Conservation (phyloP, 2,329 filamentous ascomycete species). For the Aspergillus clavatus region DNA sequence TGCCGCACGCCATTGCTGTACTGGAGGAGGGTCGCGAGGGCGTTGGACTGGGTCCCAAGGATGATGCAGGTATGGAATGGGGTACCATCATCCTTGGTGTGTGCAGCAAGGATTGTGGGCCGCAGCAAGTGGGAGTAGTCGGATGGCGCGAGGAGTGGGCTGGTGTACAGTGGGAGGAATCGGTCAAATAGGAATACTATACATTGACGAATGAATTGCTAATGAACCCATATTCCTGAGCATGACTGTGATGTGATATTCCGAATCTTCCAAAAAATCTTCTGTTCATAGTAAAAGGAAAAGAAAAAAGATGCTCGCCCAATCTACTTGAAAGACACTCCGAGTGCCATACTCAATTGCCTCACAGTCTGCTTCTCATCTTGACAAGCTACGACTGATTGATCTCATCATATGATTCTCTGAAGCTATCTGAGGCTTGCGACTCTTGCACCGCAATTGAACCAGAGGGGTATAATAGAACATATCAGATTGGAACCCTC, state of each 20-base stretch:
- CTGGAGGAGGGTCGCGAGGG: constrained; percentile 68
- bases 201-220: neutral
- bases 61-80: constrained; percentile 90
- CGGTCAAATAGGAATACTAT: constrained; percentile 10
- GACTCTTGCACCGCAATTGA: neutral
- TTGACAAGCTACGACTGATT: too few relatives aligned
- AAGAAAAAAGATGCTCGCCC: neutral
- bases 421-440: neutral
- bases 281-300: too few relatives aligned
- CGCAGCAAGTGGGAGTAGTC: constrained; percentile 56
- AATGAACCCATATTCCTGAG: too few relatives aligned
- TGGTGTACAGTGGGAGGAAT: constrained; percentile 97
- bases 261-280: too few relatives aligned
- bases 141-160: constrained; percentile 92
- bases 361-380: neutral
- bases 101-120: constrained; percentile 73
- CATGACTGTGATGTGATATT: too few relatives aligned
- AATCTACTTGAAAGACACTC: neutral
- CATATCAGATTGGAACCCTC: neutral
- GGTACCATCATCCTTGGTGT: constrained; percentile 85
- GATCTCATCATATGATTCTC: neutral
- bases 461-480: neutral
- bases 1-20: constrained; percentile 83
- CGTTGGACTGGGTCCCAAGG: constrained; percentile 53
- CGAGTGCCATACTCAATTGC: neutral